These are phyloP conservation scores for Hyphopichia pseudoburtonii DNA, from an alignment of 1,139 yeast genomes.

Conservation along the genomic window DNA sequence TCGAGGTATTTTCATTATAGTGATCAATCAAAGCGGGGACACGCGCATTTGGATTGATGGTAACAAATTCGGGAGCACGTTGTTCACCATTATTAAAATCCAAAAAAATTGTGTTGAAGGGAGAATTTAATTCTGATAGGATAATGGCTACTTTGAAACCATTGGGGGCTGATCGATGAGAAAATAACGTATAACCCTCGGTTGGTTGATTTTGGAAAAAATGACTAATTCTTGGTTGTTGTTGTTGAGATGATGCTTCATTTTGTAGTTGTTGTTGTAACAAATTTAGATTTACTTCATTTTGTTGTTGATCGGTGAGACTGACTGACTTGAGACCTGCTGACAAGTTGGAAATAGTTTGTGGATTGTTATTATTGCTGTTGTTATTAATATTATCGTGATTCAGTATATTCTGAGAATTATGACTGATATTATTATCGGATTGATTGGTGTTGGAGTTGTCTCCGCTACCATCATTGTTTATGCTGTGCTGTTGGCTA, in stretches of 20 bases:
- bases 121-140: constrained; percentile 76
- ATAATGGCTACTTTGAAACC: constrained; percentile 96
- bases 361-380: constrained; percentile 12
- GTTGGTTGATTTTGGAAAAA: constrained; percentile 78
- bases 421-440: constrained; percentile 3
- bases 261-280: constrained; percentile 42
- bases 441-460: not conserved
- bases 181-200: constrained; percentile 83
- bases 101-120: constrained; percentile 78
- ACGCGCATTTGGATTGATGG: constrained; percentile 90
- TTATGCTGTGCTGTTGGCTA: not conserved
- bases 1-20: constrained; percentile 69
- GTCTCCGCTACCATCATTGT: not conserved
- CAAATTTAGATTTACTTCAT: constrained; percentile 38
- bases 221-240: constrained; percentile 61
- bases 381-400: constrained; percentile 7
- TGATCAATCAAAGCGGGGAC: constrained; percentile 95
- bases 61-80: constrained; percentile 87
- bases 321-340: constrained; percentile 52
- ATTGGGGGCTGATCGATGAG: constrained; percentile 93
- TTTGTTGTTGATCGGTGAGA: constrained; percentile 43
- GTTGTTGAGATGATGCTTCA: constrained; percentile 35
- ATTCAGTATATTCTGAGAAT: constrained; percentile 7
- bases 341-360: constrained; percentile 45
- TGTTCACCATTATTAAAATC: constrained; percentile 92